phyloP scores from a whole-genome alignment of 352 stramenopile genomes.

The Globisporangium abappressorium region DNA sequence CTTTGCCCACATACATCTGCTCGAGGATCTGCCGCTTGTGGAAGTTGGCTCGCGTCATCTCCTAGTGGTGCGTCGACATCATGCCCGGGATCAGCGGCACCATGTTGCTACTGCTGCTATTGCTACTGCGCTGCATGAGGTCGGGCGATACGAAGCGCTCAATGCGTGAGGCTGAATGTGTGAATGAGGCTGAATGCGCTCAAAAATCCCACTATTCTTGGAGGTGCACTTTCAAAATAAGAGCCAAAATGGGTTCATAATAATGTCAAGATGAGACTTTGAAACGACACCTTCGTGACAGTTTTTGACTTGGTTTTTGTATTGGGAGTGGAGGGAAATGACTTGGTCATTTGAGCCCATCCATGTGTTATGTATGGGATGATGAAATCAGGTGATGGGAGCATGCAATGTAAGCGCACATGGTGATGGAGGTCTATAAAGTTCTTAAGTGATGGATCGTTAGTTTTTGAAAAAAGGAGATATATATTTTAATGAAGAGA shows the following conservation, averaged over 20 bases:
- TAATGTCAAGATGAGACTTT: not conserved
- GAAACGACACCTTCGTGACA: not conserved
- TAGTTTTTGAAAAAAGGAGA: constrained; percentile 5
- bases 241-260: not conserved
- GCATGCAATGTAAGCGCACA: too few species aligned
- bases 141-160: not conserved
- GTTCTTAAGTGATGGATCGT: not conserved
- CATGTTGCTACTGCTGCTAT: not conserved
- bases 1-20: constrained; percentile 57
- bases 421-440: not conserved
- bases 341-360: not conserved
- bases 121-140: constrained; percentile 6
- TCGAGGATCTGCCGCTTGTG: constrained; percentile 60
- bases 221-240: not conserved
- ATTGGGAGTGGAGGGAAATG: not conserved
- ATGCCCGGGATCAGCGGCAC: constrained; percentile 56
- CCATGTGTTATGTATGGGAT: not conserved
- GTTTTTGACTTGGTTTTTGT: not conserved
- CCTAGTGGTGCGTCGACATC: constrained; percentile 45
- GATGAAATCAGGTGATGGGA: not conserved
- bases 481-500: constrained; percentile 21
- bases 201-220: constrained; percentile 1
- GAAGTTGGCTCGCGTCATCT: constrained; percentile 48
- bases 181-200: not conserved
- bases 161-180: not conserved